Conservation (phyloP, 306 rosid species). For the Dryas drummondii region DNA sequence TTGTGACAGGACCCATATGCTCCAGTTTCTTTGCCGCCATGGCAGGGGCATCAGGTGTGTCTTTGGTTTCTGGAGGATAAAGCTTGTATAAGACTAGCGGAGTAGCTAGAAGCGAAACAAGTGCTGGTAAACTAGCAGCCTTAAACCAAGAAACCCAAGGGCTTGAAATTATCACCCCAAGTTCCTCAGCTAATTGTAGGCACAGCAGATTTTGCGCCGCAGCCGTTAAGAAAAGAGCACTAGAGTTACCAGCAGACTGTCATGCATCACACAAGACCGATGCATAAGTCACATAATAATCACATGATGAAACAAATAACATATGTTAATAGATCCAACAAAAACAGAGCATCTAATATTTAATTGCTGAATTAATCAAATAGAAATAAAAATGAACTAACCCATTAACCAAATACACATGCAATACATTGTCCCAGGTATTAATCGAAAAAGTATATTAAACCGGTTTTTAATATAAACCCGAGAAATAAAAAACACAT, state of each 20-base stretch:
- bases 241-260: slow-evolving; percentile 90
- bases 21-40: slow-evolving; percentile 75
- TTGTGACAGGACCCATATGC: slow-evolving; percentile 77
- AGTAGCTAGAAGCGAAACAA: slow-evolving; percentile 64
- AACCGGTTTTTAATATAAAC: no score
- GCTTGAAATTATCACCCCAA: slow-evolving; percentile 69
- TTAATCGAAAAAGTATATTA: no score
- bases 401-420: no score
- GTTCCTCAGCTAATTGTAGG: slow-evolving; percentile 80
- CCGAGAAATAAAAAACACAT: no score
- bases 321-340: slow-evolving; percentile 10
- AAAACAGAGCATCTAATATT: not conserved
- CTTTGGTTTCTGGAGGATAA: slow-evolving; percentile 88
- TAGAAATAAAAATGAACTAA: no score
- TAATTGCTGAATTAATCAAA: not conserved
- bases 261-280: slow-evolving; percentile 44
- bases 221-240: slow-evolving; percentile 98
- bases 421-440: no score
- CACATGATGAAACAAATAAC: slow-evolving; percentile 17
- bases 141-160: slow-evolving; percentile 95
- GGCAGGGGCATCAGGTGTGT: slow-evolving; percentile 97
- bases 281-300: slow-evolving; percentile 39
- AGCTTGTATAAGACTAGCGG: slow-evolving; percentile 80
- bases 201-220: slow-evolving; percentile 97
- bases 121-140: slow-evolving; percentile 85